Base-by-base conservation (phyloP, 495 filamentous ascomycete species). In the Antarctomyces pellizariae region DNA sequence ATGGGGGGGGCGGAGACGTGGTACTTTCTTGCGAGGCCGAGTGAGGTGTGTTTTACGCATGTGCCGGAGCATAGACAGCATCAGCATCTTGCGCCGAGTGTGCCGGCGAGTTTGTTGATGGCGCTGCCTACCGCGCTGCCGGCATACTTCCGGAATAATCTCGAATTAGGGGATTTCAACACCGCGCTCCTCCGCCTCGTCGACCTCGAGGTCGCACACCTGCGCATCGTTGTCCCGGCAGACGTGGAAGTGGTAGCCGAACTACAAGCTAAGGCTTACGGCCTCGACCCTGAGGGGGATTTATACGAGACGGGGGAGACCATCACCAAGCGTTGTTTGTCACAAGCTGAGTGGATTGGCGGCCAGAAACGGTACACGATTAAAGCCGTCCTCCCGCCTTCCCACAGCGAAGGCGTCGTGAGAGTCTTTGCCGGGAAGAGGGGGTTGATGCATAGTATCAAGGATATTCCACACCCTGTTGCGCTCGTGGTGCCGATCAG, bases 211-310 rank as follows among this genome's bases (percentile, higher is more conserved):
- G 70, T 91, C 47, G 66, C 83, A 21, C 89, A 95, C 30, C 53
- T 99, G 37, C 73, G 83, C 35, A 63, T 95, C 39, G 59, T 65
- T 17, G 84, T 86, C 0, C 89, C 89, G 3, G 45, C 70, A 4
- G 86, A 93, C 47, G 67, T 93, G 15, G 86, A 99, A 47, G 77
- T 80, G 26, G 71, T 79, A 3, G 89, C 86, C n/a, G 82, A 84
- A 47, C 74, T 92, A 1, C 83, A 93, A 52, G 70, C 76, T 0
- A 64, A 71, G 10, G 67, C 67, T 1, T 90, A 75, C 42, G 65
- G 71, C 5, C 54, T 69, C 13, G 86, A 95, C 49, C 59, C 62
- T 3, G 83, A 93, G 42, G 86, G 86, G 5, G 86, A 95, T 45
- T 61, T 68, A 38, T 95, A 90, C 46, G 86, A 95, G 42, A 92